Evolutionary conservation across 2,329 filamentous ascomycete genomes (phyloP).

Genomic region (Sclerotinia minor): DNA sequence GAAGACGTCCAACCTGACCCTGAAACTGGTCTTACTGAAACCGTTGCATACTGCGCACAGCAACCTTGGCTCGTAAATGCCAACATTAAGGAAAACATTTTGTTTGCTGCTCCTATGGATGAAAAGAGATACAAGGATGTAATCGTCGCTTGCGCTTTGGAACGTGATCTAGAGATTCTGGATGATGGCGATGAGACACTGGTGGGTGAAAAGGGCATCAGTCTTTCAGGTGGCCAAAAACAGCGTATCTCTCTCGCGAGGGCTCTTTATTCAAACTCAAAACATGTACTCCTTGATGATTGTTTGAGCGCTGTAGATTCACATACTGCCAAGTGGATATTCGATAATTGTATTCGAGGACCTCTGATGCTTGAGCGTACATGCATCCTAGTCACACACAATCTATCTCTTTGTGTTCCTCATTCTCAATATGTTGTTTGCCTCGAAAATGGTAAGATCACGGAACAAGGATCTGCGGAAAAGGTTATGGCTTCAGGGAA

Average conservation of each 20-base stretch:
- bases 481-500: conserved; percentile 84
- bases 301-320: conserved; percentile 96
- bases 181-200: conserved; percentile 90
- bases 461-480: conserved; percentile 71
- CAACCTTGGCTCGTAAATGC: conserved; percentile 96
- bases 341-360: conserved; percentile 86
- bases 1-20: conserved; percentile 82
- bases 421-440: conserved; percentile 78
- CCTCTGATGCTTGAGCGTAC: conserved; percentile 86
- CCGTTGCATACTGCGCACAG: conserved; percentile 93
- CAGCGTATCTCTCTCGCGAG: conserved; percentile 96
- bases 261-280: conserved; percentile 92
- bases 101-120: conserved; percentile 81
- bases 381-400: conserved; percentile 95
- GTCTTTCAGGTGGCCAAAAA: conserved; percentile 94
- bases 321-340: conserved; percentile 97
- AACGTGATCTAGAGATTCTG: conserved; percentile 88
- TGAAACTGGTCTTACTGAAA: conserved; percentile 83
- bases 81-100: conserved; percentile 92
- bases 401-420: conserved; percentile 83
- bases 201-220: conserved; percentile 96
- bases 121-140: conserved; percentile 83
- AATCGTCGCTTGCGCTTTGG: conserved; percentile 84
- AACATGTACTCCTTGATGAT: conserved; percentile 88
- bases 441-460: conserved; percentile 82